Evolutionary conservation across 345 rosid genomes (phyloP), one percentile per base, ranked within the genome.

Genomic region (Citrus sp.): DNA sequence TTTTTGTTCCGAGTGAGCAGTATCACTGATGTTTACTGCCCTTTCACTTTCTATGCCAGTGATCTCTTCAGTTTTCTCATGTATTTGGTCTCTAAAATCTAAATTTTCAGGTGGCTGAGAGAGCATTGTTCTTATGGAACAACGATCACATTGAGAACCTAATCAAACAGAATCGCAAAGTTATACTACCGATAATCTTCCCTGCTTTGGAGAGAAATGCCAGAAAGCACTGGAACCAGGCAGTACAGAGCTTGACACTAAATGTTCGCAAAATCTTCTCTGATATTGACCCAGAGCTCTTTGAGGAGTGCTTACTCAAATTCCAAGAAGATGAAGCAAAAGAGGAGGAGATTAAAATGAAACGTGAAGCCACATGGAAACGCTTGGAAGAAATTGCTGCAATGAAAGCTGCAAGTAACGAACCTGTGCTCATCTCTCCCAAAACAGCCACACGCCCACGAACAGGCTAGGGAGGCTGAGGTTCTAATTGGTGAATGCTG

Each of bases 51-150:
- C 24, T 19, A 3, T 67, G 65, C 34, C 62, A 46, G 34, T 8
- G 25, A 32, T 49, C n/a, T 75, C 35, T 62, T n/a, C 55, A 6
- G 16, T 58, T 34, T 38, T 40, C 40, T n/a, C 21, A 34, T 49
- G 51, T 25, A 69, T 27, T 69, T 9, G 14, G 5, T 74, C 42
- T 24, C 21, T 59, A 59, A 69, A n/a, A 16, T 65, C 1, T 21
- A 51, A 70, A 2, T 72, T 51, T 78, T 72, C 86, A 93, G 97
- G 98, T 93, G 72, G 96, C 94, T 63, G 98, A 93, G 83, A 85
- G 94, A 80, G 93, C 96, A 49, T 75, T 93, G 83, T 92, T 92
- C 87, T 85, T 93, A 73, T 93, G 96, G 98, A 93, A 93, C 90
- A 93, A 93, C 24, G 94, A 93, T 84, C 94, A 92, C 82, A 92